Evolutionary conservation across 2,329 filamentous ascomycete genomes (phyloP), one percentile per base, ranked within the genome.

Genomic region (Botrytis sinoallii): DNA sequence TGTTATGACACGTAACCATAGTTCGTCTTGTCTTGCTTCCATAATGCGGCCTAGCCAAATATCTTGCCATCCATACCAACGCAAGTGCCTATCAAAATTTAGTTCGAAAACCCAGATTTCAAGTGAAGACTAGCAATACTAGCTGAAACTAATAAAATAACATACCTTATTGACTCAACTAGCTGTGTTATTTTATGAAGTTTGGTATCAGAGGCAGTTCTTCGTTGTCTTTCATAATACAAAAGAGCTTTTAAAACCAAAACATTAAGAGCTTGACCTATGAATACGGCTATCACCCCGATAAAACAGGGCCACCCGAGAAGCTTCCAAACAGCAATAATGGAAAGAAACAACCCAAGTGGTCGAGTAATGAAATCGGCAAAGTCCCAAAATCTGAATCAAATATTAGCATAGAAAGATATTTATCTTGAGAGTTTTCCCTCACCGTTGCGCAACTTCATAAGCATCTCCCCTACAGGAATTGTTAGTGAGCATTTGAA

Each of bases 111-210:
- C 12, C 18, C 29, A 14, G 18, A 12, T 3, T 35, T n/a, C 1
- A 29, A 6, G 6, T 69, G 10, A 32, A 25, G 3, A 42, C 18
- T 18, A 12, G 25, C 14, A 25, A 4, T 32, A 4, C 6, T 42
- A 2, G 9, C 14, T 22, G 14, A 38, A 67, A 29, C 4, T 18
- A 1, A 32, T 46, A 3, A 68, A 60, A 0, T 35, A 2, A 59
- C 73, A 12, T 66, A 74, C 73, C 79, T 72, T 76, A 81, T 80
- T 16, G 79, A 77, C 35, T 97, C 94, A 70, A 97, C 92, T 74
- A 97, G 96, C 79, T 97, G 93, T 3, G 92, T 91, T 1, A 93
- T 93, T 8, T 92, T 89, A 79, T 97, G 92, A 0, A 97, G 86
- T 77, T 95, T 92, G 38, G 86, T 84, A 80, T 97, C 94, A 0